These are phyloP conservation scores for Aquanectria penicillioides DNA, from an alignment of 2,329 filamentous ascomycete genomes.

Conservation along the genomic window DNA sequence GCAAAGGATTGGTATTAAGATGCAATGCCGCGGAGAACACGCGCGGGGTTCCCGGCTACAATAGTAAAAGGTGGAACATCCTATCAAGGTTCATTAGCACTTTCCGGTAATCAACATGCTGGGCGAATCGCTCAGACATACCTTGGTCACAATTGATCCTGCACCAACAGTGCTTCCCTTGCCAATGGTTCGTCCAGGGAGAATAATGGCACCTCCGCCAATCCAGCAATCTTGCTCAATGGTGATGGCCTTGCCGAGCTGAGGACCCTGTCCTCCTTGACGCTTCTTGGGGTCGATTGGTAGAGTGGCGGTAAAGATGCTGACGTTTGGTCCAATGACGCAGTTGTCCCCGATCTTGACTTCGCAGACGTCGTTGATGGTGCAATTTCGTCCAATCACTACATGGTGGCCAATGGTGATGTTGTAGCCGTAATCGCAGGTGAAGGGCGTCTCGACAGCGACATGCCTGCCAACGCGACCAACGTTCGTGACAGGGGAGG, in stretches of 20 bases:
- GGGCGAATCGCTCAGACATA: slow-evolving; percentile 43
- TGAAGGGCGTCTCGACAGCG: slow-evolving; percentile 87
- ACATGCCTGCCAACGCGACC: slow-evolving; percentile 79
- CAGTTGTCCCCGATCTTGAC: slow-evolving; percentile 84
- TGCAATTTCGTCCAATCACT: slow-evolving; percentile 83
- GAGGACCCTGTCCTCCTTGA: slow-evolving; percentile 77
- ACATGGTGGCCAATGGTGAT: slow-evolving; percentile 88
- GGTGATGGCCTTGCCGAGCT: slow-evolving; percentile 75
- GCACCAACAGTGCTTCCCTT: slow-evolving; percentile 83
- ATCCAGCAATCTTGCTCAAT: slow-evolving; percentile 91
- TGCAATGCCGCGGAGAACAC: slow-evolving; percentile 57
- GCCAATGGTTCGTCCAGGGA: slow-evolving; percentile 84
- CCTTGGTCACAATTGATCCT: slow-evolving; percentile 85
- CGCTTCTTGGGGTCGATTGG: slow-evolving; percentile 78
- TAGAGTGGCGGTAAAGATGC: slow-evolving; percentile 80
- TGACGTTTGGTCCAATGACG: slow-evolving; percentile 85
- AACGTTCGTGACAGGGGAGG: slow-evolving; percentile 61
- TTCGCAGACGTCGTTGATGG: slow-evolving; percentile 85
- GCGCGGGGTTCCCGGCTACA: slow-evolving; percentile 76
- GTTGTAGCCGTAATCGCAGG: slow-evolving; percentile 96
- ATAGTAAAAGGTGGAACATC: slow-evolving; percentile 76
- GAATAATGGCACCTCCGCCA: slow-evolving; percentile 78
- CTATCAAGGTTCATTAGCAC: slow-evolving; percentile 43
- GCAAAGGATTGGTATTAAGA: slow-evolving; percentile 36
- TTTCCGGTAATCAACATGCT: neutral